A percentile compares a stretch with the other conserved stretches of the same genome.
These are phyloP conservation scores for Lanmaoa pseudosensibilis DNA, from an alignment of 768 basidiomycete species.

Conservation along the genomic window DNA sequence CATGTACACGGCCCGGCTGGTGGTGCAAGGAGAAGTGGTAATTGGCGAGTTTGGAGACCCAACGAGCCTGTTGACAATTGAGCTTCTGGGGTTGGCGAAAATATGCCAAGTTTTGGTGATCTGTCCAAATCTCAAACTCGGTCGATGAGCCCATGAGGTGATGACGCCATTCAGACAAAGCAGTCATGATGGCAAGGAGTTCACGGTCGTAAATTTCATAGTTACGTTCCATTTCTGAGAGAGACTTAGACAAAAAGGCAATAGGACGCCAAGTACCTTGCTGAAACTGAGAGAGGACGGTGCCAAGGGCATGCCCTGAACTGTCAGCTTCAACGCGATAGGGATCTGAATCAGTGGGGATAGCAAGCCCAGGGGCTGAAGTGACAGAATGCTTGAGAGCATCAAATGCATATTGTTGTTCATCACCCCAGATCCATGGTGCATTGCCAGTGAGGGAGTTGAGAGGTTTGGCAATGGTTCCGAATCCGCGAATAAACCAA, in stretches of 20 bases:
- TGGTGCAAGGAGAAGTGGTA: constrained; percentile 34
- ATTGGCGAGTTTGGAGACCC: constrained; percentile 37
- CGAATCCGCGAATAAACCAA: constrained; percentile 34
- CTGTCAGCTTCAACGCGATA: not conserved
- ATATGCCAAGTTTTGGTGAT: constrained; percentile 43
- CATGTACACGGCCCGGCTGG: constrained; percentile 27
- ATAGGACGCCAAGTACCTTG: constrained; percentile 34
- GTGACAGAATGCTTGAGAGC: not conserved
- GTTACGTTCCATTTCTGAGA: constrained; percentile 39
- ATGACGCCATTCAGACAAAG: constrained; percentile 35
- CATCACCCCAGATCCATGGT: not conserved
- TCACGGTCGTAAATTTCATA: constrained; percentile 36
- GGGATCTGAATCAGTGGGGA: not conserved
- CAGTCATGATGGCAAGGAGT: constrained; percentile 45
- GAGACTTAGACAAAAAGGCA: constrained; percentile 37
- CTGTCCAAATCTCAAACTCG: constrained; percentile 8
- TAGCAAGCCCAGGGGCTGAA: not conserved
- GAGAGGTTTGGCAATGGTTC: constrained; percentile 29
- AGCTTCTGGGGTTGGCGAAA: constrained; percentile 41
- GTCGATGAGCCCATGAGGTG: not conserved
- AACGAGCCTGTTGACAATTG: constrained; percentile 42
- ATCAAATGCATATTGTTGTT: not conserved
- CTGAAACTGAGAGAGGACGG: not conserved
- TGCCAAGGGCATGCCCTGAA: not conserved
- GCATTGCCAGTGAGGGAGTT: constrained; percentile 14